Evolutionary conservation across 208 protist genomes (phyloP), one percentile per base, ranked within the genome.

Genomic region (Leishmania amazonensis): DNA sequence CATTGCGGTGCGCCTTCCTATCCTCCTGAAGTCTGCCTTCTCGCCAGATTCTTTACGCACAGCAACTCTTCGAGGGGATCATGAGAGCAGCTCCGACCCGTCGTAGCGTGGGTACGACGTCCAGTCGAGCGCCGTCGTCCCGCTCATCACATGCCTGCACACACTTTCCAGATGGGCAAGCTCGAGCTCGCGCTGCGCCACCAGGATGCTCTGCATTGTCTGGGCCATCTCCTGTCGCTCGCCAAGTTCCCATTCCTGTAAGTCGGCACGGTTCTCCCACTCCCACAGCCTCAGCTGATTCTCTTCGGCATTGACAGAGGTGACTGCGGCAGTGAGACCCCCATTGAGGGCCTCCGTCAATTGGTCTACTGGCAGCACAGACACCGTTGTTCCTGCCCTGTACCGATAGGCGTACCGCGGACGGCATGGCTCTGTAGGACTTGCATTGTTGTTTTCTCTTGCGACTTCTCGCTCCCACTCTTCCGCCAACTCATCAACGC

Each of bases 191-290:
- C 64, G 82, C 80, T 93, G 89, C 60, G 81, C 71, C 11, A 58
- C 40, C 2, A 93, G 38, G 83, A 93, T 88, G 38, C 47, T 21
- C 57, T 28, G 28, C 83, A 93, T 88, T 47, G 68, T 60, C 1
- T 64, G 28, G 17, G 77, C 73, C 74, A 95, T 87, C 24, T 75
- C 79, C 3, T 83, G 70, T 38, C 89, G 85, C 60, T 95, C 91
- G 53, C 53, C 77, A 6, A 57, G 17, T 67, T 91, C 80, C 71
- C 92, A 88, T 47, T 87, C 83, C 68, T 87, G 78, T 72, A 91
- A 70, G n/a, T 87, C 76, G 53, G 81, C 83, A 0, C 73, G 53
- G 54, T 90, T 92, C 35, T 87, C 83, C 19, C 74, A 62, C 71
- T 85, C 82, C 82, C 82, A 85, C 9, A 64, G 45, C 64, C 62